Percentiles rank a stretch among this genome's conserved stretches.
Conservation (phyloP, 805 yeast species). For the Ogataea methanolica region DNA sequence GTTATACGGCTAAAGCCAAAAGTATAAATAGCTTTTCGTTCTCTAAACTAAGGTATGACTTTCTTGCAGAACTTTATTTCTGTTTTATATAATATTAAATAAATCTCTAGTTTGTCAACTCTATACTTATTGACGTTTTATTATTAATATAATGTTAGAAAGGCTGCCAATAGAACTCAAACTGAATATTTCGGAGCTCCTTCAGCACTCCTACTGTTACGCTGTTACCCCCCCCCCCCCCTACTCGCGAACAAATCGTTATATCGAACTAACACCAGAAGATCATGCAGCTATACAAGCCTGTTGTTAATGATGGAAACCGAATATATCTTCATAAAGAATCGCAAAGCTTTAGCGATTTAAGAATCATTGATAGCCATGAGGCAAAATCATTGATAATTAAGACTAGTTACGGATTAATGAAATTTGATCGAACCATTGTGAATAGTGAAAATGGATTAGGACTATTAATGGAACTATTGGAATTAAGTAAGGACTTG, state of each 20-base stretch:
- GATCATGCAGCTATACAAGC: constrained; percentile 22
- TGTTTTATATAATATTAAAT: not conserved
- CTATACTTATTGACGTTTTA: not conserved
- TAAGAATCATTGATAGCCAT: constrained; percentile 8
- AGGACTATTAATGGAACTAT: constrained; percentile 10
- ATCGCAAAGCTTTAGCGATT: constrained; percentile 10
- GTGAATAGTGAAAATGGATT: not conserved
- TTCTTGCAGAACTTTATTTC: too few relatives aligned
- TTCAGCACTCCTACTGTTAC: constrained; percentile 24
- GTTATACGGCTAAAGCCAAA: too few relatives aligned
- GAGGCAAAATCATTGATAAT: constrained; percentile 16
- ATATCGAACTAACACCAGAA: constrained; percentile 7
- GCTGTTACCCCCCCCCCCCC: too few relatives aligned
- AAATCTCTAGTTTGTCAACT: not conserved
- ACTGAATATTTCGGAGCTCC: constrained; percentile 9
- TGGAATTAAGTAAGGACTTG: constrained; percentile 16
- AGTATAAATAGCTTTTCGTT: too few relatives aligned
- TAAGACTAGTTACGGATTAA: constrained; percentile 20
- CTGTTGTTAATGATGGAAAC: constrained; percentile 22
- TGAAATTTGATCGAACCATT: constrained; percentile 18
- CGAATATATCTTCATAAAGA: constrained; percentile 20
- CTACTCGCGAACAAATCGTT: constrained; percentile 11
- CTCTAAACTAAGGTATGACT: too few relatives aligned
- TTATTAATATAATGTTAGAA: constrained; percentile 15
- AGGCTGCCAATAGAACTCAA: constrained; percentile 23